A percentile compares a stretch with the other conserved stretches of the same genome.
These are phyloP conservation scores for Saturnispora halmiae DNA, from an alignment of 805 yeast genomes.

Conservation along the genomic window DNA sequence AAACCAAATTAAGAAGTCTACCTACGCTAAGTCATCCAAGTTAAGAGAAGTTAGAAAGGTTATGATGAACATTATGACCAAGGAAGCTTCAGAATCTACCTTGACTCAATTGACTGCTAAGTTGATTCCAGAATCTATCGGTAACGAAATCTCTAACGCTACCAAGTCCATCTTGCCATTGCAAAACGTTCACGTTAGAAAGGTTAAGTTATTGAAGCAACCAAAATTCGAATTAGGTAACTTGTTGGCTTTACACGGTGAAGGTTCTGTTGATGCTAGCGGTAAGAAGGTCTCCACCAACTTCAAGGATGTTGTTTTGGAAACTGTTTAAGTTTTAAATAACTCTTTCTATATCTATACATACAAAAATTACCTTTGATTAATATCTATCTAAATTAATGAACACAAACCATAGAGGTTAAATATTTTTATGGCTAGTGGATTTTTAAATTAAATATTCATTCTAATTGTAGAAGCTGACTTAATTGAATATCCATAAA, in stretches of 20 bases:
- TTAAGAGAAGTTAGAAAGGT: conserved; percentile 95
- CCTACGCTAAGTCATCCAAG: conserved; percentile 96
- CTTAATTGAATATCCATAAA: too few species aligned
- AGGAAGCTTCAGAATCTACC: conserved; percentile 92
- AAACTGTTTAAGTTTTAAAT: conserved; percentile 63
- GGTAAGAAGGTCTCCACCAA: conserved; percentile 93
- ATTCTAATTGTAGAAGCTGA: not conserved
- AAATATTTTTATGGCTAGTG: too few species aligned
- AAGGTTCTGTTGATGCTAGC: conserved; percentile 85
- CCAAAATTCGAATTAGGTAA: conserved; percentile 98
- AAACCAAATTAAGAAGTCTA: conserved; percentile 94
- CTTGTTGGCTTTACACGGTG: conserved; percentile 96
- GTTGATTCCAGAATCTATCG: conserved; percentile 97
- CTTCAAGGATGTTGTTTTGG: conserved; percentile 98
- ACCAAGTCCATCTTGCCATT: conserved; percentile 93
- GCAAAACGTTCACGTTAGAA: conserved; percentile 98
- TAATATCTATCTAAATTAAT: too few species aligned
- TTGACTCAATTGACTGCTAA: conserved; percentile 94
- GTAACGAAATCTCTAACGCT: conserved; percentile 96
- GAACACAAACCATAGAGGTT: too few species aligned
- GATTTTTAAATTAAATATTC: too few species aligned
- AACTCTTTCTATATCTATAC: conserved; percentile 12
- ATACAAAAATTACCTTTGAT: conserved; percentile 10
- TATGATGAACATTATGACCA: conserved; percentile 92
- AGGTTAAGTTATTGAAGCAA: conserved; percentile 96